These are phyloP conservation scores for Podila minutissima DNA, from an alignment of 192 early-diverging fungal species.

Conservation along the genomic window DNA sequence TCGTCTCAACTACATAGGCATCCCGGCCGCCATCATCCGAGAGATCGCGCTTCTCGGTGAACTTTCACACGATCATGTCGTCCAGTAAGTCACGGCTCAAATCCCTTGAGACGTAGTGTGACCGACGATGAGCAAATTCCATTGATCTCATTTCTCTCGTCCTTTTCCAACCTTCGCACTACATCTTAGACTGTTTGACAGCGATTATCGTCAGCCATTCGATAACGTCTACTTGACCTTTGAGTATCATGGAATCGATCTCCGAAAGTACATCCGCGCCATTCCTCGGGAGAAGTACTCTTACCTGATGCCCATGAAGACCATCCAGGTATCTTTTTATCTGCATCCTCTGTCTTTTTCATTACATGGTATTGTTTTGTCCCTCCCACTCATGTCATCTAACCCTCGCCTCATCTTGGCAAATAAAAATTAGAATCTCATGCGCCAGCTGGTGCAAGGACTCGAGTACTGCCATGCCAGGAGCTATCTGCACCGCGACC, in stretches of 20 bases:
- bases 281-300: background rate
- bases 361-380: no score
- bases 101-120: constrained; percentile 29
- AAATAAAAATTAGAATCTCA: background rate
- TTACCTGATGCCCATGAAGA: background rate
- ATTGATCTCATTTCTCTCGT: background rate
- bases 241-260: constrained; percentile 84
- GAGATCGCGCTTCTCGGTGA: constrained; percentile 85
- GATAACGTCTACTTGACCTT: constrained; percentile 84
- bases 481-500: constrained; percentile 95
- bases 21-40: constrained; percentile 77
- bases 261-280: constrained; percentile 1
- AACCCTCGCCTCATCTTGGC: no score
- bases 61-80: constrained; percentile 75
- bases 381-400: no score
- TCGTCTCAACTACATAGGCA: constrained; percentile 62
- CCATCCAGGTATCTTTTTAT: constrained; percentile 3
- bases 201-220: constrained; percentile 66
- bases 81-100: constrained; percentile 64
- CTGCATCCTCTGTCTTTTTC: no score
- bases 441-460: constrained; percentile 89
- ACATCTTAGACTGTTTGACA: background rate
- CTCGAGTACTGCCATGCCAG: constrained; percentile 90
- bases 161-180: background rate
- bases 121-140: background rate